Conservation (phyloP, 257 asterid species). For the Leptodermis oblonga region DNA sequence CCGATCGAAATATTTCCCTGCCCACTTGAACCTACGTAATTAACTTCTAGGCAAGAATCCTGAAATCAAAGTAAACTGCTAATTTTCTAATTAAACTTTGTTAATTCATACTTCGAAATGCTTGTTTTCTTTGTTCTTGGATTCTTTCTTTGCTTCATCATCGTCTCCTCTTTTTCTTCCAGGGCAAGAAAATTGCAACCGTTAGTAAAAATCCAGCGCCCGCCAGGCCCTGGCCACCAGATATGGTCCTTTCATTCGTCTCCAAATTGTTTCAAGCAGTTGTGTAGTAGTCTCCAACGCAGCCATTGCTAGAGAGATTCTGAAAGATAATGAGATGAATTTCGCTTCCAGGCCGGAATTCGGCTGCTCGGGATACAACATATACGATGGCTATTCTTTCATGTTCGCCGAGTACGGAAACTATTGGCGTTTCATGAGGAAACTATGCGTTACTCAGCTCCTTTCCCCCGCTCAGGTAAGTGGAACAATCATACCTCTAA, state of each 20-base stretch:
- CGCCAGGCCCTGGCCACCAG: conserved; percentile 31
- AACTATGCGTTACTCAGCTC: conserved; percentile 60
- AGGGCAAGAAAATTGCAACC: not conserved
- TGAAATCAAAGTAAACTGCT: too few species aligned
- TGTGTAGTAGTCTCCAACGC: conserved; percentile 43
- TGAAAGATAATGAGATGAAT: conserved; percentile 45
- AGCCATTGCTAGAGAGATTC: conserved; percentile 41
- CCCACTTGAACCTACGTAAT: too few species aligned
- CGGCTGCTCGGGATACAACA: conserved; percentile 33
- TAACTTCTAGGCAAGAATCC: too few species aligned
- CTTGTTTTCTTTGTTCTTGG: not conserved
- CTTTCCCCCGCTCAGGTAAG: conserved; percentile 43
- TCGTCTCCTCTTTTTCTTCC: not conserved
- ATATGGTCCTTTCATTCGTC: conserved; percentile 47
- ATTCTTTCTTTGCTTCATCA: conserved; percentile 2
- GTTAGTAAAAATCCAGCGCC: not conserved
- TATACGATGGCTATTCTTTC: conserved; percentile 52
- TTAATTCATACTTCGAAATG: too few species aligned
- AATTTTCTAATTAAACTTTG: too few species aligned
- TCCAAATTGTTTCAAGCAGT: conserved; percentile 39
- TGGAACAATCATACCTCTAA: too few species aligned
- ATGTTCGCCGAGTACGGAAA: conserved; percentile 50
- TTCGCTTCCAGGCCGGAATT: conserved; percentile 45
- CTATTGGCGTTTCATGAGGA: conserved; percentile 71
- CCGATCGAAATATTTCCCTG: too few species aligned